Conservation (phyloP, 2,329 filamentous ascomycete species). For the Canariomyces notabilis region DNA sequence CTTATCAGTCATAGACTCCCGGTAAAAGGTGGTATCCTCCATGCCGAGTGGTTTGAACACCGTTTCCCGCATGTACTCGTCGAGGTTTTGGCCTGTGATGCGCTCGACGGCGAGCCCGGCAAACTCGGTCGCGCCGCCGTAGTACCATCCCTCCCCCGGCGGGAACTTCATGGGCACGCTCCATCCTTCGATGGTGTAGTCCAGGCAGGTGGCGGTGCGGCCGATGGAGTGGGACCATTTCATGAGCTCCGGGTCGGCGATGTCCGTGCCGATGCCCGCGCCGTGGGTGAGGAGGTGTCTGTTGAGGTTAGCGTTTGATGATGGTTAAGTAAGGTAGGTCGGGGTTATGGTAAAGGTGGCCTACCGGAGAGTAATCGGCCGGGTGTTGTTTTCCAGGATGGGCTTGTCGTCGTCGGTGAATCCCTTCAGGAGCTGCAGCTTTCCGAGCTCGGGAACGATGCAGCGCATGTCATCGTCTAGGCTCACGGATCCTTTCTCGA, state of each 20-base stretch:
- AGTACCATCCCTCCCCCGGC: conserved; percentile 45
- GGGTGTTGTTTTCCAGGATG: conserved; percentile 34
- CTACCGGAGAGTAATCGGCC: conserved; percentile 35
- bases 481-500: neutral
- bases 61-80: conserved; percentile 24
- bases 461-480: neutral
- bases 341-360: too few species aligned
- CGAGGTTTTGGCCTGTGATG: conserved; percentile 34
- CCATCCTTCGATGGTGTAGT: conserved; percentile 35
- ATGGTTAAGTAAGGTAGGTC: too few species aligned
- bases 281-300: conserved; percentile 44
- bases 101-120: conserved; percentile 41
- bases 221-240: conserved; percentile 37
- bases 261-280: conserved; percentile 42
- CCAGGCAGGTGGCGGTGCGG: conserved; percentile 29
- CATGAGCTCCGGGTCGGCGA: conserved; percentile 34
- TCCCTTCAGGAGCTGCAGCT: conserved; percentile 30
- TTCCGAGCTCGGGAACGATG: neutral
- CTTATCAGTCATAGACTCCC: conserved; percentile 4
- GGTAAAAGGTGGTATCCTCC: conserved; percentile 26
- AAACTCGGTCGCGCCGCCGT: conserved; percentile 44
- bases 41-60: conserved; percentile 28
- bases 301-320: neutral
- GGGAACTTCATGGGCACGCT: conserved; percentile 39
- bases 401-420: conserved; percentile 35